Base-by-base conservation (phyloP, 2,329 filamentous ascomycete genomes). In the Herpotrichia juniperi region DNA sequence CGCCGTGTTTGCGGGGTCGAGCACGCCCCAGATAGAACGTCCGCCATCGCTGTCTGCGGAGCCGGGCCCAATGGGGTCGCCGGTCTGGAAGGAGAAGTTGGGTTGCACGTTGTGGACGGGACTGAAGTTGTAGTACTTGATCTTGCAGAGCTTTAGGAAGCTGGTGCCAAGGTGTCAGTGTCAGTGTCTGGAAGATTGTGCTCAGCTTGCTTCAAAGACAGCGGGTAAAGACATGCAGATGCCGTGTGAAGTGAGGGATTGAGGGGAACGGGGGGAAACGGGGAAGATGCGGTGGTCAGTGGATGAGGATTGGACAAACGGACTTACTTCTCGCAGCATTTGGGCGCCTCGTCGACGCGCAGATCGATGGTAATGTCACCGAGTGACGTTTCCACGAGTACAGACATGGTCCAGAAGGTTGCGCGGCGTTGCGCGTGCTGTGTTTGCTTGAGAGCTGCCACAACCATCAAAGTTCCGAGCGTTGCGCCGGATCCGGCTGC, bases 111-210 rank as follows among this genome's bases (percentile, higher is more conserved):
- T 92, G 78, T 97, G 91, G 48, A 97, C 79, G 22, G 93, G 94
- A 5, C 92, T 87, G 74, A 96, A 97, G 79, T 97, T 97, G 86
- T 97, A 99, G 79, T 97, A 99, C 79, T 97, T 99, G 76, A 92
- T 81, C 79, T 97, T 97, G 85, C 94, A 97, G 64, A 99, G 90
- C 82, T 99, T 97, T 51, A 99, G 81, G 75, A 99, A 97, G 82
- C 91, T 96, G 63, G 63, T 21, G 62, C 64, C 67, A 68, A 74
- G 61, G 67, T 79, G 79, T 86, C 79, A 81, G 79, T 79, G 67
- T 69, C 68, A 77, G 62, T 66, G 57, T 53, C 19, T 63, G 61
- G n/a, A n/a, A n/a, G n/a, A 73, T 47, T 63, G 62, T 73, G 72
- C 79, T 88, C 79, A 87, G 84, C 78, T 71, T 76, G 69, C 64